Conservation (phyloP, 352 stramenopile genomes). For the Phytophthora capsici region DNA sequence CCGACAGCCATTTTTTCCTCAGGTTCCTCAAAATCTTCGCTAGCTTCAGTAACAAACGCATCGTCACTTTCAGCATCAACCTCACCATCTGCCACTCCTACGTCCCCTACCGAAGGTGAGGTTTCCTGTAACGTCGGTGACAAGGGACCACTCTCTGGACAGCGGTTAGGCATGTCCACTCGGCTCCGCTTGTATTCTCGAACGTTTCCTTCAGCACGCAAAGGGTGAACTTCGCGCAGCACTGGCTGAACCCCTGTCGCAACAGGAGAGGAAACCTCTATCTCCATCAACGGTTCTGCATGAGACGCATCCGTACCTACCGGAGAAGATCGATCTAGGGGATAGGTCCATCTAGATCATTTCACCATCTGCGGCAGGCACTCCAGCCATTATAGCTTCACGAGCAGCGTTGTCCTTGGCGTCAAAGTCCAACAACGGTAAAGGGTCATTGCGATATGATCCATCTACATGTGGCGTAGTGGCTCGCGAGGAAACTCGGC, state of each 20-base stretch:
- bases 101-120: conserved; percentile 9
- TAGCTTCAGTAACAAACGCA: too few relatives aligned
- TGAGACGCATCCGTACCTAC: background rate
- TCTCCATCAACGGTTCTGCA: background rate
- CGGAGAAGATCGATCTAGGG: conserved; percentile 2
- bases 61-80: too few relatives aligned
- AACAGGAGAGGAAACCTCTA: conserved; percentile 2
- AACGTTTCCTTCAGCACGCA: background rate
- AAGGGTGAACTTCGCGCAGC: conserved; percentile 1
- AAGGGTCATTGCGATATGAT: too few relatives aligned
- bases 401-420: too few relatives aligned
- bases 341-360: background rate
- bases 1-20: too few relatives aligned
- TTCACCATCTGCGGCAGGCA: too few relatives aligned
- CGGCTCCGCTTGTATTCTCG: background rate
- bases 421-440: too few relatives aligned
- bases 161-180: background rate
- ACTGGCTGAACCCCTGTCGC: conserved; percentile 1
- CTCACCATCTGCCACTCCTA: background rate
- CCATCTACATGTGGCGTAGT: too few relatives aligned
- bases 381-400: too few relatives aligned
- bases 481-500: too few relatives aligned
- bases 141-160: background rate
- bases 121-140: background rate
- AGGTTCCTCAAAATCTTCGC: too few relatives aligned